Evolutionary conservation across 2,329 filamentous ascomycete genomes (phyloP).

Genomic region (Aspergillus melleus): DNA sequence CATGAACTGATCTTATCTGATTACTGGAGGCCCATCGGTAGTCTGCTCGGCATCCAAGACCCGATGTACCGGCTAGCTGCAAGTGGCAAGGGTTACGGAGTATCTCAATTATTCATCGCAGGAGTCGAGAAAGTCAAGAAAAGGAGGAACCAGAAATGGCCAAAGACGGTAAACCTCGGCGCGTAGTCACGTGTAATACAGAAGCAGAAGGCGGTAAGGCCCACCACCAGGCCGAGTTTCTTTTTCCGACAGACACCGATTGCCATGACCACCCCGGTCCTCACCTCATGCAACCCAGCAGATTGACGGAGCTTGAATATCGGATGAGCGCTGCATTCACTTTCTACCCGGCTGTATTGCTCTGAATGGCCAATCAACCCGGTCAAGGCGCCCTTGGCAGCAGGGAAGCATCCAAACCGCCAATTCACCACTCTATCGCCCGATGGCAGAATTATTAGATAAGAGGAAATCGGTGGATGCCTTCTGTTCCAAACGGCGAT

Average conservation of each 20-base stretch:
- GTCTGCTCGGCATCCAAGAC: not conserved
- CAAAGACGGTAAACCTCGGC: not conserved
- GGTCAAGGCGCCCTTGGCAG: not conserved
- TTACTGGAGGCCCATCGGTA: not conserved
- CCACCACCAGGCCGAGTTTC: not conserved
- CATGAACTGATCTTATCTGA: slow-evolving; percentile 16
- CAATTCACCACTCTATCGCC: not conserved
- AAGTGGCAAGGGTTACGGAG: not conserved
- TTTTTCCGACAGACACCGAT: not conserved
- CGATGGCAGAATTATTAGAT: slow-evolving; percentile 3
- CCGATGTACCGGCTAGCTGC: not conserved
- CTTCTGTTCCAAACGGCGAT: not conserved
- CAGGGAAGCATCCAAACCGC: not conserved
- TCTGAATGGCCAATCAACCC: not conserved
- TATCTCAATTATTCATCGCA: not conserved
- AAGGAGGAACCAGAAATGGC: not conserved
- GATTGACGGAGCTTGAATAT: no score
- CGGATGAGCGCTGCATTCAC: not conserved
- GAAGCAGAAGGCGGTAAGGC: not conserved
- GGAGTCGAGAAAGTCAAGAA: not conserved
- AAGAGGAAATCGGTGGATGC: slow-evolving; percentile 1
- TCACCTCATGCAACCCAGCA: not conserved
- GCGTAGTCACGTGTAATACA: not conserved
- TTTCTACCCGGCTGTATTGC: not conserved
- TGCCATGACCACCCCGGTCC: not conserved